phyloP scores from a whole-genome alignment of 2,329 filamentous ascomycete genomes.

The Nemania serpens region DNA sequence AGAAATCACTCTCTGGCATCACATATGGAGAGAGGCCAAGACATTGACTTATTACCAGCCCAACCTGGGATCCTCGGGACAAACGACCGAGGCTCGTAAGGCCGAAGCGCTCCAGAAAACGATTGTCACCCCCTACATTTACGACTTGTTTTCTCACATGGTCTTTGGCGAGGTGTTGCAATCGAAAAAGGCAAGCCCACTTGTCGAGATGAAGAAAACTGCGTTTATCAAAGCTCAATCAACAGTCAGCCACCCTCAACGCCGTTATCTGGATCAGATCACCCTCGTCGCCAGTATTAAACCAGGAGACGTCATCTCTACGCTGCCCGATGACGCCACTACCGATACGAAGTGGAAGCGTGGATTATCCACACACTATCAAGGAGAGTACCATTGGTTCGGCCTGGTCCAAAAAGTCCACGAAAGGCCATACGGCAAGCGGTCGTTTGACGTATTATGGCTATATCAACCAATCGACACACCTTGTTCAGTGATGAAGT shows the following conservation, averaged over 20 bases:
- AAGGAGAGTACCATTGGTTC: slow-evolving; percentile 65
- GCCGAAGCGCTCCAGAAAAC: slow-evolving; percentile 48
- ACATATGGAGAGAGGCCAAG: slow-evolving; percentile 59
- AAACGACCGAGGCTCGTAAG: not conserved
- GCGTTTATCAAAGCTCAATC: slow-evolving; percentile 33
- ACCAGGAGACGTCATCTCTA: slow-evolving; percentile 56
- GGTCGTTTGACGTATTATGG: slow-evolving; percentile 70
- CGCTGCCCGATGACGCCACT: slow-evolving; percentile 51
- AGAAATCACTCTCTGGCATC: slow-evolving; percentile 43
- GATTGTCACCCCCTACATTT: slow-evolving; percentile 71
- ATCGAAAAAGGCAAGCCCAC: slow-evolving; percentile 36
- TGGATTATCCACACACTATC: slow-evolving; percentile 48
- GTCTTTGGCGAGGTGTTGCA: slow-evolving; percentile 61
- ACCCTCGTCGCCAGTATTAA: slow-evolving; percentile 44
- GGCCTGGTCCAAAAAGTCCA: slow-evolving; percentile 68
- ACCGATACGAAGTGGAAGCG: slow-evolving; percentile 61
- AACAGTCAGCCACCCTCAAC: not conserved
- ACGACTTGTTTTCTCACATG: slow-evolving; percentile 66
- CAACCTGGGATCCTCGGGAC: slow-evolving; percentile 19
- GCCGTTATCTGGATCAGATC: slow-evolving; percentile 16
- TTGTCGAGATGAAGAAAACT: slow-evolving; percentile 38
- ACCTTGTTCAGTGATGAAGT: slow-evolving; percentile 67
- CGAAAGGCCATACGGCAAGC: slow-evolving; percentile 40
- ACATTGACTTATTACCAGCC: slow-evolving; percentile 44
- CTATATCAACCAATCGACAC: slow-evolving; percentile 75